phyloP scores from a whole-genome alignment of 2,329 filamentous ascomycete genomes.

The Claviceps pusilla region DNA sequence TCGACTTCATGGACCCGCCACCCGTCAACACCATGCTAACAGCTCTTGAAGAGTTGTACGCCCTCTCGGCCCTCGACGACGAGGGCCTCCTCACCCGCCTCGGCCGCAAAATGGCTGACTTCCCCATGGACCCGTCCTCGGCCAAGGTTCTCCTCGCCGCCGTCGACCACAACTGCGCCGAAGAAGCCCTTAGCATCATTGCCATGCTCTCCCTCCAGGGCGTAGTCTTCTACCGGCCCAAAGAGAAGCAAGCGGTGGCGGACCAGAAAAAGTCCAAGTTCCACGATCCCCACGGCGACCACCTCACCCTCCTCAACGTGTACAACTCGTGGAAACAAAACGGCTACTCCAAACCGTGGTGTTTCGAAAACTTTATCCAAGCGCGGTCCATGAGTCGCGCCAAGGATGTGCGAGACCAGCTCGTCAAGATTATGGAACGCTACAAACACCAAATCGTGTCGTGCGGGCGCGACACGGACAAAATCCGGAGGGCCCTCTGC shows the following conservation, averaged over 20 bases:
- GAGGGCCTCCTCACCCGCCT: conserved; percentile 85
- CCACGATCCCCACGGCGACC: conserved; percentile 86
- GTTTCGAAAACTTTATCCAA: conserved; percentile 95
- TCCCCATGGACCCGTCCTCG: conserved; percentile 89
- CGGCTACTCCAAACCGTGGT: conserved; percentile 76
- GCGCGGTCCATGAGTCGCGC: conserved; percentile 76
- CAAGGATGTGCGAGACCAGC: conserved; percentile 81
- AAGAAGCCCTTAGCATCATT: conserved; percentile 88
- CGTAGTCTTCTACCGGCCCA: conserved; percentile 87
- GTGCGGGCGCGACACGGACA: conserved; percentile 75
- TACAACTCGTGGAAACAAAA: conserved; percentile 93
- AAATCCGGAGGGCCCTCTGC: conserved; percentile 79
- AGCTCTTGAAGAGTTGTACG: conserved; percentile 87
- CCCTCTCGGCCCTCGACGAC: conserved; percentile 79
- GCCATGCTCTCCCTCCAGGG: conserved; percentile 80
- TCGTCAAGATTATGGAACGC: conserved; percentile 85
- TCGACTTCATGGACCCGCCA: conserved; percentile 98
- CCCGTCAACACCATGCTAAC: conserved; percentile 97
- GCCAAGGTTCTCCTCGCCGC: conserved; percentile 83
- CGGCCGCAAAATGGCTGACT: conserved; percentile 94
- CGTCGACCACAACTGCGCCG: conserved; percentile 75
- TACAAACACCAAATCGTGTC: conserved; percentile 71
- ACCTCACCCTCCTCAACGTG: conserved; percentile 87
- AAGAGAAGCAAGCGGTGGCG: conserved; percentile 91
- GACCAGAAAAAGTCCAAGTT: conserved; percentile 98